Evolutionary conservation across 148 eudicot species (phyloP), one percentile per base, ranked within the genome.

Genomic region (Camellia lanceoleosa): DNA sequence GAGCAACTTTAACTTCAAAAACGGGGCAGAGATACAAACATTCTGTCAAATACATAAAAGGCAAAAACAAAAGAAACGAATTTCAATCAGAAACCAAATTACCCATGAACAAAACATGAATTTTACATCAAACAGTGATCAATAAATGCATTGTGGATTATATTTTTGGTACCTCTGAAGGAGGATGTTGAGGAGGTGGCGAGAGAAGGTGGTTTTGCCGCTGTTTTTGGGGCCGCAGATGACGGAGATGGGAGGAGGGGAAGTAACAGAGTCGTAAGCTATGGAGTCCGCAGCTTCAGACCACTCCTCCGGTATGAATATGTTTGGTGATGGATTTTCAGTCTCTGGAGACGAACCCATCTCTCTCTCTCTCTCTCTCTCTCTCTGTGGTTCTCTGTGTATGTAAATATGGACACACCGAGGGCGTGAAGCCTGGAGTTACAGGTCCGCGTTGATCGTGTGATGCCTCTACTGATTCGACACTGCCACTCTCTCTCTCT

Each of bases 181-280:
- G 54, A 95, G 86, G 80, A 78, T 65, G 82, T 95, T 93, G 85
- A 95, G 83, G 68, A 95, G 94, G 86, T 84, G 82, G 84, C 99
- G 99, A 78, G 97, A 90, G 83, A 95, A 95, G 65, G 93, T 95
- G 51, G 97, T 88, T 78, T 95, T 95, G 88, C 99, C 99, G 73
- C 90, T 81, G 84, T 95, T 93, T 80, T 89, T 95, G 49, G 99
- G 84, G 66, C 99, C 99, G 47, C 99, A 95, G n/a, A 93, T 84
- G 43, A 95, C 61, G 18, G 84, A 77, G 59, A 87, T 59, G 0
- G 92, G 91, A 56, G 89, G 85, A 19, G 82, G 79, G 51, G 80
- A 84, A 1, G 86, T 58, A 68, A 68, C 42, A 0, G 85, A 84
- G 71, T 82, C 83, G 55, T 63, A 23, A 2, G 89, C 85, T 43